Conservation (phyloP, 805 yeast species). For the Huiozyma naganishii region DNA sequence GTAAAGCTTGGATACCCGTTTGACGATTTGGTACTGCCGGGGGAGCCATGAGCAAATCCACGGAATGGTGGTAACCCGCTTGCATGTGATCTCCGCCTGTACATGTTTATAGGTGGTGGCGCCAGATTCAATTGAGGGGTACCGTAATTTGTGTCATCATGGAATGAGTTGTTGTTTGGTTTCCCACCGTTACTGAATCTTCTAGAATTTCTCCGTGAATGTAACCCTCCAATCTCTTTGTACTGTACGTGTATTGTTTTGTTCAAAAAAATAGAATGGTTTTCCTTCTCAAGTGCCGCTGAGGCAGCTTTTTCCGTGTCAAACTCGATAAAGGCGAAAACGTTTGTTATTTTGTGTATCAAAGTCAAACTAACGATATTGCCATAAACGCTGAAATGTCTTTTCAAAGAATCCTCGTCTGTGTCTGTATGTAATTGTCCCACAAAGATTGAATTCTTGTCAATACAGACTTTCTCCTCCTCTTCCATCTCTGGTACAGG, state of each 20-base stretch:
- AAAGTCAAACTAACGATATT: conserved; percentile 45
- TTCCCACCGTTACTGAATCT: conserved; percentile 11
- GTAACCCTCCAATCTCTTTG: conserved; percentile 40
- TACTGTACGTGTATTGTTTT: conserved; percentile 81
- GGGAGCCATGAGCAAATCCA: conserved; percentile 7
- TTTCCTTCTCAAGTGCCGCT: conserved; percentile 75
- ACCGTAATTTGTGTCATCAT: background rate
- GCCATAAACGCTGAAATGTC: conserved; percentile 62
- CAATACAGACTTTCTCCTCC: conserved; percentile 35
- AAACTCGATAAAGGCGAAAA: conserved; percentile 67
- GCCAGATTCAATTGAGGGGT: conserved; percentile 45
- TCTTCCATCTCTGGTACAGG: conserved; percentile 2
- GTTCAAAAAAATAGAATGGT: conserved; percentile 63
- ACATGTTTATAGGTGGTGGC: conserved; percentile 71
- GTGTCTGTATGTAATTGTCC: conserved; percentile 56
- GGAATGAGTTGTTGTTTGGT: background rate
- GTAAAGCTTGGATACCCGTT: conserved; percentile 3
- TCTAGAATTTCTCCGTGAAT: conserved; percentile 15
- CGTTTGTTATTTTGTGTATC: conserved; percentile 38
- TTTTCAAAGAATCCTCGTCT: conserved; percentile 42
- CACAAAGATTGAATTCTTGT: conserved; percentile 63
- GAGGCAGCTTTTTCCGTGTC: conserved; percentile 66
- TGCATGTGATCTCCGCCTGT: conserved; percentile 30
- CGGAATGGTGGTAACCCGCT: conserved; percentile 6
- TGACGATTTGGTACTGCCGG: background rate